Evolutionary conservation across 371 early-diverging fungal species (phyloP), one percentile per base, ranked within the genome.

Genomic region (Fennellomyces sp.): DNA sequence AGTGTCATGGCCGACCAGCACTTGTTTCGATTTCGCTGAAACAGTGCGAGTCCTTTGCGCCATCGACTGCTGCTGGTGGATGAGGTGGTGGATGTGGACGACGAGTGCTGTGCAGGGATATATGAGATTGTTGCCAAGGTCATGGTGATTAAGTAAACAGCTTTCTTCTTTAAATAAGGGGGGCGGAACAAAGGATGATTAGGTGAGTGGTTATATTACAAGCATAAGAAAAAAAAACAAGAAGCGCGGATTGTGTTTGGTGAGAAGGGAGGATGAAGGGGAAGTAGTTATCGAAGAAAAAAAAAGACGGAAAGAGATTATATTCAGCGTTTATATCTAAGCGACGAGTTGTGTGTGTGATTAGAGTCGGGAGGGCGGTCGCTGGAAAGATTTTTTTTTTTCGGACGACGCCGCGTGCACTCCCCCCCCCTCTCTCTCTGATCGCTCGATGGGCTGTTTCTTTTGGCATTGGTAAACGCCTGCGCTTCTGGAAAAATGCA

Each of bases 91-190:
- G 55, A 35, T 3, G 38, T 23, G 12, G 41, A 33, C 21, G 27
- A 29, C 52, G n/a, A 19, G 26, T 51, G 61, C 21, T 51, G 49
- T 35, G 62, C 61, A 50, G 66, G 66, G 31, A 61, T 48, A 49
- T 63, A 50, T 27, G 61, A 57, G 12, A 59, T 26, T 26, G 68
- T 63, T 45, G 60, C 60, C 56, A 67, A 41, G 39, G 58, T 56
- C 68, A 67, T 67, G 12, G 0, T 54, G n/a, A n/a, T n/a, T n/a
- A n/a, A n/a, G 19, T 21, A 36, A 36, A 36, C 11, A n/a, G n/a
- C 36, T 8, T 15, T 36, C 10, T 15, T 8, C 10, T 49, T 25
- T 25, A 21, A 2, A 49, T 3, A 36, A 36, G n/a, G 10, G 36
- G 36, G n/a, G 10, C n/a, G 36, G 10, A 8, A 36, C 36, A n/a